phyloP scores from a whole-genome alignment of 768 basidiomycete species.

The Suillus alpinus region DNA sequence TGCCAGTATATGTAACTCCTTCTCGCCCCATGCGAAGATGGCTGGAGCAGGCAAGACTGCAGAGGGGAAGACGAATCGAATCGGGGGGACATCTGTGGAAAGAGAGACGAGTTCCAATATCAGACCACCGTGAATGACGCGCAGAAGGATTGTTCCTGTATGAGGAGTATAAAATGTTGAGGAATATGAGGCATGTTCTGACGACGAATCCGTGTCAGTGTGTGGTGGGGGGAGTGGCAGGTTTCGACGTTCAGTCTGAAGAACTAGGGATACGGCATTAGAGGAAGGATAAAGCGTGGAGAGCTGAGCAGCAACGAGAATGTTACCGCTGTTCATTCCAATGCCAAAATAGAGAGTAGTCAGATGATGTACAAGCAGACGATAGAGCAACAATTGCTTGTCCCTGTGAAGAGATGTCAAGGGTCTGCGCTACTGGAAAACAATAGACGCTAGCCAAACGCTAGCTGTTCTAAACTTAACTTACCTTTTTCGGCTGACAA shows the following conservation, averaged over 20 bases:
- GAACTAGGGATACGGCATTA: constrained; percentile 46
- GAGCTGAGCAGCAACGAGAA: constrained; percentile 58
- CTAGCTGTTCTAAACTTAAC: background rate
- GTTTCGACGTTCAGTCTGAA: constrained; percentile 60
- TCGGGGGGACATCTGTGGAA: constrained; percentile 57
- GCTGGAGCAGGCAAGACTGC: constrained; percentile 62
- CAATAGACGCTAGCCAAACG: background rate
- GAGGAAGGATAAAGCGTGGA: constrained; percentile 59
- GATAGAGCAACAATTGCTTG: background rate
- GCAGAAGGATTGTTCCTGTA: constrained; percentile 67
- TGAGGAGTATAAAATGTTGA: constrained; percentile 52
- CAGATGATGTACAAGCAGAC: background rate
- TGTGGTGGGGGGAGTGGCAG: constrained; percentile 45
- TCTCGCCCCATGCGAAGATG: constrained; percentile 46
- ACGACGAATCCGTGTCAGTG: constrained; percentile 41
- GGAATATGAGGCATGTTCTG: constrained; percentile 73
- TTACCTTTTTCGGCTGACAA: constrained; percentile 1
- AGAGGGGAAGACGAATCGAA: constrained; percentile 79
- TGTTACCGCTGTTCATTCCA: constrained; percentile 23
- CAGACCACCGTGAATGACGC: constrained; percentile 70
- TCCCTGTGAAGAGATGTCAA: background rate
- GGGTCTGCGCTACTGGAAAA: background rate
- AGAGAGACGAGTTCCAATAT: constrained; percentile 79
- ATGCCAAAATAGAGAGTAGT: background rate
- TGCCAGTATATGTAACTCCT: constrained; percentile 66